Evolutionary conservation across 2,329 filamentous ascomycete species (phyloP).

Genomic region (Pleurostoma richardsiae): DNA sequence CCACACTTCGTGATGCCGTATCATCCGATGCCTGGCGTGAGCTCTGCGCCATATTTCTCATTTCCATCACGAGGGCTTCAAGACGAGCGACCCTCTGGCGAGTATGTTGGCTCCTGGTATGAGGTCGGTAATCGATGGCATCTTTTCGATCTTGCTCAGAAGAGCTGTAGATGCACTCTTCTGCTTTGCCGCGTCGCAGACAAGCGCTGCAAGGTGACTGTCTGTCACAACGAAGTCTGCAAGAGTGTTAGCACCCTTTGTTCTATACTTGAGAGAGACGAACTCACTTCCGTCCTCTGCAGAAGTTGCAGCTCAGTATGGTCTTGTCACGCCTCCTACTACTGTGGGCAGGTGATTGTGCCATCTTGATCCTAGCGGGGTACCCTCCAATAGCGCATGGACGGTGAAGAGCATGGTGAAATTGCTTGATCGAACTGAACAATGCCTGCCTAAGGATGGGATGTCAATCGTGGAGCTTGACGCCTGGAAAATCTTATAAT

Average conservation of each 20-base stretch:
- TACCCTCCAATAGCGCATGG: too few relatives aligned
- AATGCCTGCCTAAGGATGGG: too few relatives aligned
- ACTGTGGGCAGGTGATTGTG: background rate
- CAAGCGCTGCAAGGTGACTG: conserved; percentile 2
- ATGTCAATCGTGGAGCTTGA: too few relatives aligned
- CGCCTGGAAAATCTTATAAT: too few relatives aligned
- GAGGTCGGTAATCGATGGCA: conserved; percentile 5
- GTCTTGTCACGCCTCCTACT: conserved; percentile 3
- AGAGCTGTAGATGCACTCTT: conserved; percentile 2
- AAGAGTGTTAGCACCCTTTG: background rate
- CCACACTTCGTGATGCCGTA: background rate
- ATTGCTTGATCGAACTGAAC: too few relatives aligned
- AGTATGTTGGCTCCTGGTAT: background rate
- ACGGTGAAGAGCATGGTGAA: too few relatives aligned
- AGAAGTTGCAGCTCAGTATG: conserved; percentile 4
- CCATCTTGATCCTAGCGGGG: conserved; percentile 9
- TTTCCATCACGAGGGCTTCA: conserved; percentile 4
- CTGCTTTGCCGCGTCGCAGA: background rate
- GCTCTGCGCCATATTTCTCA: conserved; percentile 1
- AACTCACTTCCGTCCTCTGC: conserved; percentile 4
- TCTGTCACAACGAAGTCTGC: conserved; percentile 4
- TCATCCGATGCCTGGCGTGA: background rate
- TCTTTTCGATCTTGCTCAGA: conserved; percentile 4
- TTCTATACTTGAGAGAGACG: background rate
- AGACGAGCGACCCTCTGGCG: conserved; percentile 5